These are phyloP conservation scores for Thelonectria olida DNA, from an alignment of 2,329 filamentous ascomycete genomes.

Conservation along the genomic window DNA sequence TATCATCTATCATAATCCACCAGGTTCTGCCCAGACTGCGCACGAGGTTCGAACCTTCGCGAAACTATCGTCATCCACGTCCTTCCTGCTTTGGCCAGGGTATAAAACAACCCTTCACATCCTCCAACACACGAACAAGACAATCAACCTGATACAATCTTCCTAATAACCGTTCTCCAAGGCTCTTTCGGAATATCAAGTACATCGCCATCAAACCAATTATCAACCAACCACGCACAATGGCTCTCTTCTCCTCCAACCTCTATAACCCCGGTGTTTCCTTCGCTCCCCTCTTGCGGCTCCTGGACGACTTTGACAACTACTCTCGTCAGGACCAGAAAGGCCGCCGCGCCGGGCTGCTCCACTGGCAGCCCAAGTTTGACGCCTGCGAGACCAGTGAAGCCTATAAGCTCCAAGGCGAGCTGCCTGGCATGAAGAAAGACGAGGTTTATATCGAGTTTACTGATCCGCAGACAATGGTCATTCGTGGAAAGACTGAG, in stretches of 20 bases:
- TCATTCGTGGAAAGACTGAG: no score
- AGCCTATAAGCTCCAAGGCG: conserved; percentile 80
- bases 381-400: conserved; percentile 73
- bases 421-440: conserved; percentile 79
- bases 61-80: background rate
- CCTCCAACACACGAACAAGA: conserved; percentile 17
- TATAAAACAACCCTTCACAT: conserved; percentile 43
- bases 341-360: no score
- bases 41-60: background rate
- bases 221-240: conserved; percentile 50
- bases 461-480: conserved; percentile 77
- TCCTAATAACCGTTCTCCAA: conserved; percentile 33
- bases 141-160: conserved; percentile 31
- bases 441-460: conserved; percentile 82
- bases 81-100: background rate
- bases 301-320: no score
- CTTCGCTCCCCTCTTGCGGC: conserved; percentile 67
- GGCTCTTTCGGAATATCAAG: conserved; percentile 38
- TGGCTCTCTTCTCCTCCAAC: conserved; percentile 68
- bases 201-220: conserved; percentile 32
- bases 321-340: no score
- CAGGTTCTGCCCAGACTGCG: background rate
- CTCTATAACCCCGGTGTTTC: conserved; percentile 59
- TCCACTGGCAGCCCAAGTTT: no score
- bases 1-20: background rate